Base-by-base conservation (phyloP, 257 asterid species). In the Ehretia macrophylla region DNA sequence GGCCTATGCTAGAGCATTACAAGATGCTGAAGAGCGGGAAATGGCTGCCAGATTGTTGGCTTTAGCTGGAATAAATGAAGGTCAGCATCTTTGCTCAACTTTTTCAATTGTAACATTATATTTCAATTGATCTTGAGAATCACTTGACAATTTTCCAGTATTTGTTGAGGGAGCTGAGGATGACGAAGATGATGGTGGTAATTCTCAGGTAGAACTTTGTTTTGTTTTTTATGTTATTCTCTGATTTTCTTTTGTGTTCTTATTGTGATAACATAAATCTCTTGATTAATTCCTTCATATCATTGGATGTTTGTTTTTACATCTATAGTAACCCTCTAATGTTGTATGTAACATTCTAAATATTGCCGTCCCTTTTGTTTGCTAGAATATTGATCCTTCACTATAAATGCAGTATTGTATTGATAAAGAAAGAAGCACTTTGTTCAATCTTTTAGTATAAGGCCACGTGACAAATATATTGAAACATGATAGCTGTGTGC, bases 1-100 rank as follows among this genome's bases (percentile, higher is more conserved):
- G 80, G 95, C 94, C 54, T 92, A 78, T 81, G 99, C 99, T 57
- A 85, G 97, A 79, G 97, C 97, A 62, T 72, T 92, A 56, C 99
- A 92, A 72, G 97, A 83, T 72, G 95, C 89, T 10, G 96, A 88
- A 75, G 97, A 88, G 56, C 82, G 85, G 72, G 94, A 83, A 54
- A 78, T 92, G 97, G 95, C 96, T 4, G 82, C 96, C 57, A 84
- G 97, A 65, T 69, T 92, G 88, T 64, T 92, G 65, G 87, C 96
- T 56, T 72, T 92, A 52, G 83, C 97, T 32, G 95, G 97, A 71
- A 75, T 92, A 60, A 80, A 61, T 74, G 90, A 75, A 61, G 74
- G 96, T 85, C 64, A 60, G 83, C 51, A 32, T 42, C 17, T 20
- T 56, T 47, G 51, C 53, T 32, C 56, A 32, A 35, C 50, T 32